Evolutionary conservation across 75 land plant species (phyloP), one percentile per base, ranked within the genome.

Genomic region (Cunninghamia lanceolata): DNA sequence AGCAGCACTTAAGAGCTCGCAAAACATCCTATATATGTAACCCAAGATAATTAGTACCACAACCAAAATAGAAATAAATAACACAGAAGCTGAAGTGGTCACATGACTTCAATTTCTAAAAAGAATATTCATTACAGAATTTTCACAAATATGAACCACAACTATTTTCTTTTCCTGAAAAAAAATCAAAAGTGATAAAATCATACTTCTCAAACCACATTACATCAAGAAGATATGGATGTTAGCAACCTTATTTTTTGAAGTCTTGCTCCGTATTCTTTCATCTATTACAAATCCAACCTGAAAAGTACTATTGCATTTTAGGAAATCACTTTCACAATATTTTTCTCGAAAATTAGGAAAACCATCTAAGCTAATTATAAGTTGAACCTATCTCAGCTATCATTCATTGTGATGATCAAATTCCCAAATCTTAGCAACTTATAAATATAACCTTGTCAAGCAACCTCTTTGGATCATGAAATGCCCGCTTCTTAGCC

Each of bases 241-340:
- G 79, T n/a, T 13, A 82, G 32, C 34, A 70, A 98, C 99, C 97
- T 96, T 98, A 84, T 93, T 90, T 56, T 92, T 98, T 83, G 85
- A 83, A 59, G 91, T 87, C 83, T 92, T 94, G 38, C 56, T 87
- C 53, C 97, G 91, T 36, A 96, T 82, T 0, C 99, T 92, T 85
- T 98, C 99, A 89, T 98, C 99, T 86, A 96, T 90, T 4, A 92
- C 97, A 92, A 95, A 98, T 36, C 94, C 89, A 88, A 98, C 95
- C 99, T 98, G 93, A 53, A 89, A 83, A 46, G 66, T 83, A 83
- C 25, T 8, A n/a, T 15, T 50, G 7, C n/a, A 34, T 52, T 3
- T 83, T n/a, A 83, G 28, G 21, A 32, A 78, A 36, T 28, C 19
- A 7, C 28, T 85, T 45, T 85, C 35, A 82, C 8, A 85, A 36